Evolutionary conservation across 208 protist species (phyloP).

Genomic region (Strigomonas galati): DNA sequence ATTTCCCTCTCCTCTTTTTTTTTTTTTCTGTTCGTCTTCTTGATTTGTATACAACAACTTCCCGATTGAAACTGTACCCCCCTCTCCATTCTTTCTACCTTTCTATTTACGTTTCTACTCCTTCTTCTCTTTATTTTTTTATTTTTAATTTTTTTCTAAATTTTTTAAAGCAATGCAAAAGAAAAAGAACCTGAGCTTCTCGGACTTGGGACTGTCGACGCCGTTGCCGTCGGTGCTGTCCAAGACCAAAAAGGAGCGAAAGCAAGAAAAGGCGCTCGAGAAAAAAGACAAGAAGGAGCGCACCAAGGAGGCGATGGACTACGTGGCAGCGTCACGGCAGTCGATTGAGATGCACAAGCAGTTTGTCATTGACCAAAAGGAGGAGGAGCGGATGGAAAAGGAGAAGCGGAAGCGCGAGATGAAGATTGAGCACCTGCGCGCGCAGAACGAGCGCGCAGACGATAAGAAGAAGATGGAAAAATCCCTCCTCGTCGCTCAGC

Average conservation of each 20-base stretch:
- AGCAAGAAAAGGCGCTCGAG: constrained; percentile 44
- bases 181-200: constrained; percentile 66
- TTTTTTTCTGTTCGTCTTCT: constrained; percentile 4
- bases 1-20: constrained; percentile 20
- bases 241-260: constrained; percentile 52
- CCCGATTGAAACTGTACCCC: not conserved
- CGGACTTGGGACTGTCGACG: constrained; percentile 73
- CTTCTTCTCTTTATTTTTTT: constrained; percentile 13
- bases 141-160: not conserved
- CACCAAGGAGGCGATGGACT: constrained; percentile 48
- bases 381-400: constrained; percentile 54
- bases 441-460: constrained; percentile 52
- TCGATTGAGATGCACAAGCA: constrained; percentile 69
- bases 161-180: constrained; percentile 15
- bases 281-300: constrained; percentile 77
- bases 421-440: constrained; percentile 42
- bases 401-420: constrained; percentile 56
- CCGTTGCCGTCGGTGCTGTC: constrained; percentile 60
- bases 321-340: constrained; percentile 39
- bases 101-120: constrained; percentile 9
- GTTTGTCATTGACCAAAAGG: constrained; percentile 39
- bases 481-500: constrained; percentile 29
- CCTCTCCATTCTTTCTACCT: constrained; percentile 4
- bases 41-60: not conserved
- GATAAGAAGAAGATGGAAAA: constrained; percentile 29